Conservation (phyloP, 345 rosid species). For the Raphanus sativus region DNA sequence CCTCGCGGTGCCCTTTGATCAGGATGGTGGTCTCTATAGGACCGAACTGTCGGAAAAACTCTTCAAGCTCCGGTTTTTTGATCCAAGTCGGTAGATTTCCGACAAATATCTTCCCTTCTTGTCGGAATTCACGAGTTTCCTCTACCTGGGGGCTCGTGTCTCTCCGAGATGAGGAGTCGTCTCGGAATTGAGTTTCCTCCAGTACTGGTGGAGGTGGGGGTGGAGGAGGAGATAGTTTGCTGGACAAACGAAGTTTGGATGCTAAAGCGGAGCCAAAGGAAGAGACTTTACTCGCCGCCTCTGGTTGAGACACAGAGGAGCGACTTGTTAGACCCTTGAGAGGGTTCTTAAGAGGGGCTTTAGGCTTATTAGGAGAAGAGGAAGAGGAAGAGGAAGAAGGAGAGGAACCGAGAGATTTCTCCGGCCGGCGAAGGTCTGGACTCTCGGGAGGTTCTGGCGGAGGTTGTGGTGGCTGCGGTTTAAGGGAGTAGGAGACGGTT, state of each 20-base stretch:
- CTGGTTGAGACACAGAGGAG: constrained; percentile 32
- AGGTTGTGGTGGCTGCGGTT: constrained; percentile 39
- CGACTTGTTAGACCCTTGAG: constrained; percentile 45
- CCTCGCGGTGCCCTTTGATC: constrained; percentile 65
- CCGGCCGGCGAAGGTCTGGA: constrained; percentile 64
- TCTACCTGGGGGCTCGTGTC: constrained; percentile 17
- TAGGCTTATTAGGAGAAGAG: constrained; percentile 24
- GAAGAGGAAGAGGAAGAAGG: background rate
- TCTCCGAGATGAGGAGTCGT: background rate
- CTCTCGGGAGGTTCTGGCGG: constrained; percentile 34
- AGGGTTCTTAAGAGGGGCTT: constrained; percentile 53
- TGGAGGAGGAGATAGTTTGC: constrained; percentile 65
- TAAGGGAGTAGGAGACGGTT: constrained; percentile 52
- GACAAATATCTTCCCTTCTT: constrained; percentile 77
- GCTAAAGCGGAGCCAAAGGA: constrained; percentile 49
- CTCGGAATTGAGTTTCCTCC: constrained; percentile 29
- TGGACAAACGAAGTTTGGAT: constrained; percentile 69
- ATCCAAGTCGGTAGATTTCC: constrained; percentile 92
- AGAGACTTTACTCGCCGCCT: constrained; percentile 25
- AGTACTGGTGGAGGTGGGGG: background rate
- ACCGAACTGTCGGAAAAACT: constrained; percentile 87
- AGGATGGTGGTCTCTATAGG: constrained; percentile 67
- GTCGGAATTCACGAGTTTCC: constrained; percentile 50
- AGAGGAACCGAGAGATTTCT: constrained; percentile 38
- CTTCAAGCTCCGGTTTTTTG: constrained; percentile 63